Percentiles rank a stretch among this genome's conserved stretches.
These are phyloP conservation scores for Yarrowia osloensis DNA, from an alignment of 805 yeast species.

Conservation along the genomic window DNA sequence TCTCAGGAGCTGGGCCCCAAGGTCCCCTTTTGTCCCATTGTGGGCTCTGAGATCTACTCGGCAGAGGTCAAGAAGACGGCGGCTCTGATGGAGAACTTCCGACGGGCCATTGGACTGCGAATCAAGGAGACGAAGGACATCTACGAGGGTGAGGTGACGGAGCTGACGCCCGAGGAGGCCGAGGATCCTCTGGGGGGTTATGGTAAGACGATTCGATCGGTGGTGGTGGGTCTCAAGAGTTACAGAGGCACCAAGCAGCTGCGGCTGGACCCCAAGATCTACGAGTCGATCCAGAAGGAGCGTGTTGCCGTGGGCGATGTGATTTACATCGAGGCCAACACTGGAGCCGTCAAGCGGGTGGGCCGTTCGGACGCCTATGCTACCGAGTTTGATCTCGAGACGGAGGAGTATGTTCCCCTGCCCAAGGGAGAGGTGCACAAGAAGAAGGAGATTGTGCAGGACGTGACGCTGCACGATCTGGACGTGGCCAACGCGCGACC, in stretches of 20 bases:
- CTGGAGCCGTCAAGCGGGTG: slow-evolving; percentile 95
- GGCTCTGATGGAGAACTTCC: slow-evolving; percentile 91
- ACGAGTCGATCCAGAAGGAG: slow-evolving; percentile 93
- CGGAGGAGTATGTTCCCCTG: slow-evolving; percentile 96
- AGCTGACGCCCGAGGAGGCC: slow-evolving; percentile 91
- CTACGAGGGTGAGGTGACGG: slow-evolving; percentile 97
- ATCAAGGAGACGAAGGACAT: slow-evolving; percentile 97
- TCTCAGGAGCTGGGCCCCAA: slow-evolving; percentile 96
- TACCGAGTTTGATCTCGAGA: slow-evolving; percentile 96
- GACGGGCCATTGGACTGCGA: slow-evolving; percentile 94
- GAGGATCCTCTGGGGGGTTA: slow-evolving; percentile 97
- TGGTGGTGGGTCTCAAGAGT: slow-evolving; percentile 87
- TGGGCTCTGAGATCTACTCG: slow-evolving; percentile 89
- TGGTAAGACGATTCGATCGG: slow-evolving; percentile 95
- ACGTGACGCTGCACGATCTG: slow-evolving; percentile 92
- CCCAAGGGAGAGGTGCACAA: slow-evolving; percentile 99
- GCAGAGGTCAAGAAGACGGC: slow-evolving; percentile 98
- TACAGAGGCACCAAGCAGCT: slow-evolving; percentile 88
- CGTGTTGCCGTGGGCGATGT: slow-evolving; percentile 95
- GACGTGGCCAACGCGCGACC: slow-evolving; percentile 97
- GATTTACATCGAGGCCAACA: slow-evolving; percentile 93
- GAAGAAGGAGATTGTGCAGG: slow-evolving; percentile 96
- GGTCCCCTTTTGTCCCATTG: slow-evolving; percentile 97
- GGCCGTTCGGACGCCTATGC: slow-evolving; percentile 99
- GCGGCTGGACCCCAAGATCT: slow-evolving; percentile 88